These are phyloP conservation scores for Russula virescens DNA, from an alignment of 768 basidiomycete genomes.

Conservation along the genomic window DNA sequence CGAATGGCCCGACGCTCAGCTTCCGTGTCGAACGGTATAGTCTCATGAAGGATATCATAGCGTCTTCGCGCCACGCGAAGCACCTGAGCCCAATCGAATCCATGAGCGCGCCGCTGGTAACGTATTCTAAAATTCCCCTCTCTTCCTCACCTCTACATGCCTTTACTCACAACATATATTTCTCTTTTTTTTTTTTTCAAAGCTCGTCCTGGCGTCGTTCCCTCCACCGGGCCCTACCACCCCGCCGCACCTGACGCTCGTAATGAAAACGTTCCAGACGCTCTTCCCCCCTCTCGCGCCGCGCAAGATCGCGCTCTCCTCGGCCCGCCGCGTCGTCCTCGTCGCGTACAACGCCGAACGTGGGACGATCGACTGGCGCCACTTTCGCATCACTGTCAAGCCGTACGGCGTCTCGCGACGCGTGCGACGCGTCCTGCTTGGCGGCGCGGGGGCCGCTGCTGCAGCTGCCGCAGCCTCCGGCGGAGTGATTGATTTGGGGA, in stretches of 20 bases:
- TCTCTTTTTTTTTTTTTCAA: constrained; percentile 2
- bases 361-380: constrained; percentile 86
- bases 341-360: constrained; percentile 84
- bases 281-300: constrained; percentile 92
- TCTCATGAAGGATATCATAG: constrained; percentile 76
- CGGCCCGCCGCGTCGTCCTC: constrained; percentile 90
- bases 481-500: constrained; percentile 70
- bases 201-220: constrained; percentile 88
- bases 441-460: too few species aligned
- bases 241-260: constrained; percentile 79
- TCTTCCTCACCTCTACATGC: too few species aligned
- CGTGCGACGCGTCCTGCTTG: constrained; percentile 68
- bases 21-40: constrained; percentile 93
- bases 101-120: constrained; percentile 83
- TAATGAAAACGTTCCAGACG: constrained; percentile 95
- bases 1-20: constrained; percentile 88
- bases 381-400: constrained; percentile 93
- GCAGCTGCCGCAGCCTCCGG: constrained; percentile 25
- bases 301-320: constrained; percentile 70
- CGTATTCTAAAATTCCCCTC: too few species aligned
- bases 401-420: constrained; percentile 91
- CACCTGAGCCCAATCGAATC: constrained; percentile 79
- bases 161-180: not conserved
- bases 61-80: constrained; percentile 57
- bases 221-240: constrained; percentile 67